A percentile compares a stretch with the other conserved stretches of the same genome.
These are phyloP conservation scores for Dalbergia cochinchinensis DNA, from an alignment of 306 rosid species.

Conservation along the genomic window DNA sequence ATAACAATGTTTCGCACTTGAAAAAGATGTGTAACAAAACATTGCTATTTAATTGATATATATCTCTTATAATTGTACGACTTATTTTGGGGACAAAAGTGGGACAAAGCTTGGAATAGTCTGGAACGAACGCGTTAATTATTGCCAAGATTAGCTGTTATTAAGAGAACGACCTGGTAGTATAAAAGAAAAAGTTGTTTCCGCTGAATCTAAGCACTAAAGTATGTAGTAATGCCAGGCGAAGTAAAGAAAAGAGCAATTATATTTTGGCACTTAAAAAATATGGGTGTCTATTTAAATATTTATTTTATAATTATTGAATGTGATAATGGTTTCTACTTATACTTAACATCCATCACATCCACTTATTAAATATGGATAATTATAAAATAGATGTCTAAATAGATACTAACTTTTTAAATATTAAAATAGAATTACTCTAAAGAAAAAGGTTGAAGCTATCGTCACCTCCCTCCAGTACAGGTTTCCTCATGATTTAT, in stretches of 20 bases:
- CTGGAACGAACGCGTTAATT: background rate
- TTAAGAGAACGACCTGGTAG: background rate
- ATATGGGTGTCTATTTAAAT: no score
- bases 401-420: no score
- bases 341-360: no score
- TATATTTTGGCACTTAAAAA: no score
- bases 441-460: slow-evolving; percentile 8
- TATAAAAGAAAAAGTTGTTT: background rate
- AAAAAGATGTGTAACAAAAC: background rate
- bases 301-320: no score
- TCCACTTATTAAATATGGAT: no score
- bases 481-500: background rate
- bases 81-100: background rate
- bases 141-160: background rate
- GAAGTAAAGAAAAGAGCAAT: no score
- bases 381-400: no score
- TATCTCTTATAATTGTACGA: background rate
- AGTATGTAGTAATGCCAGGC: background rate
- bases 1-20: background rate
- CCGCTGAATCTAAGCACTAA: slow-evolving; percentile 19
- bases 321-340: no score
- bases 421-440: no score
- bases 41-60: no score
- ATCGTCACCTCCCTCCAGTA: slow-evolving; percentile 4
- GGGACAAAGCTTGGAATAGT: background rate